Conservation (phyloP, 768 basidiomycete species). For the Suillus subalutaceus region DNA sequence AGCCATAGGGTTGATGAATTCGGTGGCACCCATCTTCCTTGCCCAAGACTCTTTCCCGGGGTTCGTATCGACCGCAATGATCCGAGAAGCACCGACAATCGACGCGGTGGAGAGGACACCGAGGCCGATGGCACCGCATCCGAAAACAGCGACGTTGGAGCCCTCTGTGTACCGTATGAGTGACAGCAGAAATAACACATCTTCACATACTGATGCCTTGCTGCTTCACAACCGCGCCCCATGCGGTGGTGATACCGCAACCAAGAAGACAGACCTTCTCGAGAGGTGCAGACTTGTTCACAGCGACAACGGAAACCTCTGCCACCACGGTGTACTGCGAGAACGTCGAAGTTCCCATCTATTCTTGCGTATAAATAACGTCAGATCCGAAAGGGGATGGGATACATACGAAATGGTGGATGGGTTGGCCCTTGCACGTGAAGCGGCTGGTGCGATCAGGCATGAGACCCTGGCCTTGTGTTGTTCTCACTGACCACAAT, state of each 20-base stretch:
- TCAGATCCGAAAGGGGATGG: not conserved
- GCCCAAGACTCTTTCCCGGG: constrained; percentile 86
- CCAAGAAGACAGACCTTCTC: constrained; percentile 98
- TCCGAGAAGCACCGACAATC: constrained; percentile 77
- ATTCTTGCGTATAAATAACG: not conserved
- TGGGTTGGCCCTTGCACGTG: constrained; percentile 81
- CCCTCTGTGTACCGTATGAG: constrained; percentile 51
- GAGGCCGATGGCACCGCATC: constrained; percentile 94
- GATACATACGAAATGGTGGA: constrained; percentile 85
- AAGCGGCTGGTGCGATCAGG: constrained; percentile 89
- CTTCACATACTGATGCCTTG: constrained; percentile 70
- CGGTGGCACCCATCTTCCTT: constrained; percentile 90
- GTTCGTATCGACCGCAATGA: constrained; percentile 94
- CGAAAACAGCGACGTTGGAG: constrained; percentile 92
- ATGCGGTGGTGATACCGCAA: constrained; percentile 97
- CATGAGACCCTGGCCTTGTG: constrained; percentile 95
- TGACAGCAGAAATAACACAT: not conserved
- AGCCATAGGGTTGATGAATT: constrained; percentile 83
- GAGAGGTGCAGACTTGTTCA: constrained; percentile 83
- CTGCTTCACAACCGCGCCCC: constrained; percentile 94
- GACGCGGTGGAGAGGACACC: constrained; percentile 85
- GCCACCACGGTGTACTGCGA: constrained; percentile 99
- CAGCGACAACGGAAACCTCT: constrained; percentile 93
- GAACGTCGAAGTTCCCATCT: constrained; percentile 99
- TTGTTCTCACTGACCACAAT: constrained; percentile 70